Evolutionary conservation across 2,329 filamentous ascomycete species (phyloP), one percentile per base, ranked within the genome.

Genomic region (Fusarium tuaranense): DNA sequence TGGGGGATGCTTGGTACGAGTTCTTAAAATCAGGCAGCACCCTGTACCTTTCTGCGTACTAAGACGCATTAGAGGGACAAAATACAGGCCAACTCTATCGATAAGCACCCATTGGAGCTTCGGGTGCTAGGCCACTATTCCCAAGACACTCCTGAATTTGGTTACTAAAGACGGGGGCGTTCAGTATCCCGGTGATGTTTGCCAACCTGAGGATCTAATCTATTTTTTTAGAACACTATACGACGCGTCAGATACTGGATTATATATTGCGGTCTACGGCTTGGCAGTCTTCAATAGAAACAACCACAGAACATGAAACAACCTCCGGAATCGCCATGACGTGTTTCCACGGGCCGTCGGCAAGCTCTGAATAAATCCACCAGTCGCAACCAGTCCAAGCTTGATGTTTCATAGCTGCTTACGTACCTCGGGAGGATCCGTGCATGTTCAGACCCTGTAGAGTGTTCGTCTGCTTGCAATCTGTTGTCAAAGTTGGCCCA

Each of bases 311-410:
- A 18, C 34, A n/a, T 36, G 20, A 69, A 68, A 63, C 34, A 34
- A 20, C 20, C 12, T n/a, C 20, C 39, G 46, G 57, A 32, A 8
- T 44, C 7, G 25, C 30, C 12, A n/a, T 59, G 30, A 39, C 20
- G n/a, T 30, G 62, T 34, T 38, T 53, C 44, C 44, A 25, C 69
- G 51, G 58, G 16, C 36, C 44, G 9, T 62, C 63, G 25, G 63
- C 34, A 48, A 4, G 20, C 8, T 14, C 2, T 16, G 2, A 22
- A 38, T 64, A 72, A 63, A 27, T 72, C 72, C 68, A 69, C 72
- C 72, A 74, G 53, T 75, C 18, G 44, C 20, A 36, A 18, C 8
- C 4, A 20, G 14, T 14, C 12, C n/a, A 18, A 14, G 9, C n/a
- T 13, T 25, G 13, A 2, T 57, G 71, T 73, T 69, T 65, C 63